A percentile compares a stretch with the other conserved stretches of the same genome.
phyloP scores from a whole-genome alignment of 2,329 filamentous ascomycete genomes.

The Knufia fluminis region DNA sequence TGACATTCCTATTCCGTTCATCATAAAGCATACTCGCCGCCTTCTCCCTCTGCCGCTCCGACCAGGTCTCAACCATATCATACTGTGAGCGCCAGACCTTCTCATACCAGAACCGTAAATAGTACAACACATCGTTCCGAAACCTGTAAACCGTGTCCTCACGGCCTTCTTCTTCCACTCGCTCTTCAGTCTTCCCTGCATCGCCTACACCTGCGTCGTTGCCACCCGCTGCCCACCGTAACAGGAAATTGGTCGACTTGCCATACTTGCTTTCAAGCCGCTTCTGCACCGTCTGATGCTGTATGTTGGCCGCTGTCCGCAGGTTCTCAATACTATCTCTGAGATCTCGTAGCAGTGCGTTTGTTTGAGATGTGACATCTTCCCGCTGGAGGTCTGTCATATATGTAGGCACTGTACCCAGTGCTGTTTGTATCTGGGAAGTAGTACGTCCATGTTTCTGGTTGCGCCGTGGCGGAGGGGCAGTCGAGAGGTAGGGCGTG shows the following conservation, averaged over 20 bases:
- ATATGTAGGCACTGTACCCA: slow-evolving; percentile 35
- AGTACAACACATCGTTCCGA: slow-evolving; percentile 76
- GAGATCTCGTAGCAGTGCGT: slow-evolving; percentile 74
- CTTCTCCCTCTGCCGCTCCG: slow-evolving; percentile 79
- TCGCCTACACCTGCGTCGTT: slow-evolving; percentile 34
- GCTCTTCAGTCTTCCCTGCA: slow-evolving; percentile 52
- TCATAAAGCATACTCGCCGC: slow-evolving; percentile 69
- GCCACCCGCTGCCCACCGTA: slow-evolving; percentile 55
- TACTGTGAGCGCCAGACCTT: slow-evolving; percentile 69
- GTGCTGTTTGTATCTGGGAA: slow-evolving; percentile 30
- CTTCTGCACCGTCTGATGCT: slow-evolving; percentile 63
- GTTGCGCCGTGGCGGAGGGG: slow-evolving; percentile 37
- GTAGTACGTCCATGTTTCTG: slow-evolving; percentile 25
- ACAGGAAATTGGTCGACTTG: slow-evolving; percentile 45
- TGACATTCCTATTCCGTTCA: slow-evolving; percentile 43
- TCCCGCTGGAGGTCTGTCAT: slow-evolving; percentile 77
- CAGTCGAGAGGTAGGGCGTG: slow-evolving; percentile 80
- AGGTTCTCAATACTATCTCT: slow-evolving; percentile 72
- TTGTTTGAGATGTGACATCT: slow-evolving; percentile 77
- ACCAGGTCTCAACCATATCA: slow-evolving; percentile 83
- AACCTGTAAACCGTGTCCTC: slow-evolving; percentile 59
- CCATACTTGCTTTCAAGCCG: slow-evolving; percentile 65
- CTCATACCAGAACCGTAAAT: slow-evolving; percentile 65
- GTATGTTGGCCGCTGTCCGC: slow-evolving; percentile 70
- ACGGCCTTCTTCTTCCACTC: slow-evolving; percentile 61